These are phyloP conservation scores for Onygenales sp. DNA, from an alignment of 2,329 filamentous ascomycete genomes.

Conservation along the genomic window DNA sequence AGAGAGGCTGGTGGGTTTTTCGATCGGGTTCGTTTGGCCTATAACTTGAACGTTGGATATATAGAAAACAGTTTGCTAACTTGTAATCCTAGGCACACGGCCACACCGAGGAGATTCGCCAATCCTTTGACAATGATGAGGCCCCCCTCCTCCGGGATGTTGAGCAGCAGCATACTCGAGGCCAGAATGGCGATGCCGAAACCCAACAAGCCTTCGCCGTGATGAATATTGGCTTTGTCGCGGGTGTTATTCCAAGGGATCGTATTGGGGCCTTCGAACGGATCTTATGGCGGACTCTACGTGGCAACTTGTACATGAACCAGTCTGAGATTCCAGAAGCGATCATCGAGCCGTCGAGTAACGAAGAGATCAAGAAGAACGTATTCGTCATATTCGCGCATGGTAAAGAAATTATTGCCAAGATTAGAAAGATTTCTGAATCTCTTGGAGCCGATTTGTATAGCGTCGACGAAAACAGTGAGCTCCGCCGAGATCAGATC, in stretches of 20 bases:
- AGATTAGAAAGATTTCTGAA: slow-evolving; percentile 98
- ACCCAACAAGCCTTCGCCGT: slow-evolving; percentile 74
- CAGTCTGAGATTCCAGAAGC: slow-evolving; percentile 95
- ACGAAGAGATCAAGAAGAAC: slow-evolving; percentile 90
- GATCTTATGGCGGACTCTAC: slow-evolving; percentile 92
- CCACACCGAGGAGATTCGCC: slow-evolving; percentile 91
- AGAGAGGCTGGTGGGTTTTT: slow-evolving; percentile 96
- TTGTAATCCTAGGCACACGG: slow-evolving; percentile 59
- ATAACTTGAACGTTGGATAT: neutral
- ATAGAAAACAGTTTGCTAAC: neutral
- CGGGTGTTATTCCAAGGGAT: slow-evolving; percentile 88
- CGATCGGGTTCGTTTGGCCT: slow-evolving; percentile 50
- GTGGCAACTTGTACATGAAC: slow-evolving; percentile 99
- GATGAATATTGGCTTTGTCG: slow-evolving; percentile 98
- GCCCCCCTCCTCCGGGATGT: slow-evolving; percentile 88
- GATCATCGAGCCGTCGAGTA: slow-evolving; percentile 82
- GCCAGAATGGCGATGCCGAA: slow-evolving; percentile 52
- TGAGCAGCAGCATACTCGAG: slow-evolving; percentile 61
- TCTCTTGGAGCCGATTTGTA: slow-evolving; percentile 93
- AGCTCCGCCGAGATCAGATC: slow-evolving; percentile 88
- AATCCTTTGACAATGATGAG: slow-evolving; percentile 78
- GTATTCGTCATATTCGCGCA: slow-evolving; percentile 99
- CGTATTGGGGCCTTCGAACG: slow-evolving; percentile 92
- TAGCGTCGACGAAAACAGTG: slow-evolving; percentile 94
- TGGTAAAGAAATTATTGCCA: slow-evolving; percentile 94